Conservation (phyloP, 257 asterid genomes). For the Paulownia fortunei region DNA sequence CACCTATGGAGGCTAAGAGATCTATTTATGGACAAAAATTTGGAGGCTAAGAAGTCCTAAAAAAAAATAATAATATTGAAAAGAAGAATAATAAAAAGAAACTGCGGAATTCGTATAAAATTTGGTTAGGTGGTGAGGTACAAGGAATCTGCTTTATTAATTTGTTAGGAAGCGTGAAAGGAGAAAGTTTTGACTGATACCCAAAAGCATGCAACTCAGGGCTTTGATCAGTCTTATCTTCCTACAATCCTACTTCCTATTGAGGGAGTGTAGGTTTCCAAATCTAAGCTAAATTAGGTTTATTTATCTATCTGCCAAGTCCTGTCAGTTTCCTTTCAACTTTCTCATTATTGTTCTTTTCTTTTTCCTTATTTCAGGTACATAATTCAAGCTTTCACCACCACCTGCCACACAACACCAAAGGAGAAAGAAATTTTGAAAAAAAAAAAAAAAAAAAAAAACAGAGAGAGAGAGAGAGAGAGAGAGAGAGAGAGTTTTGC, state of each 20-base stretch:
- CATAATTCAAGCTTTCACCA: no score
- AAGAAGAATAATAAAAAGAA: neutral
- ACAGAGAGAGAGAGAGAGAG: no score
- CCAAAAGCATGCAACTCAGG: conserved; percentile 35
- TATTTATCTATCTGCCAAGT: neutral
- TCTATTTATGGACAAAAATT: no score
- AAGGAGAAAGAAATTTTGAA: no score
- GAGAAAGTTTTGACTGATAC: conserved; percentile 20
- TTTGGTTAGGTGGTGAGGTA: conserved; percentile 18
- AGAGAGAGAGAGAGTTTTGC: no score
- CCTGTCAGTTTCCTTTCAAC: no score
- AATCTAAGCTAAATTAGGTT: conserved; percentile 29
- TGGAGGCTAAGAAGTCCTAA: neutral
- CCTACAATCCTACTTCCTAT: no score
- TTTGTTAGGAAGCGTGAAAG: neutral
- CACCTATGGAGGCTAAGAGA: no score
- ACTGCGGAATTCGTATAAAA: neutral
- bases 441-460: no score
- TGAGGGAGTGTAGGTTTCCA: conserved; percentile 29
- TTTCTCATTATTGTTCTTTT: no score
- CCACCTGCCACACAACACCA: no score
- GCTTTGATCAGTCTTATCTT: conserved; percentile 27
- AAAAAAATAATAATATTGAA: neutral
- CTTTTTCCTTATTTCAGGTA: no score
- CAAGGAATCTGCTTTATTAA: conserved; percentile 38